Conservation (phyloP, 192 early-diverging fungal species). For the Coemansia aciculifera region DNA sequence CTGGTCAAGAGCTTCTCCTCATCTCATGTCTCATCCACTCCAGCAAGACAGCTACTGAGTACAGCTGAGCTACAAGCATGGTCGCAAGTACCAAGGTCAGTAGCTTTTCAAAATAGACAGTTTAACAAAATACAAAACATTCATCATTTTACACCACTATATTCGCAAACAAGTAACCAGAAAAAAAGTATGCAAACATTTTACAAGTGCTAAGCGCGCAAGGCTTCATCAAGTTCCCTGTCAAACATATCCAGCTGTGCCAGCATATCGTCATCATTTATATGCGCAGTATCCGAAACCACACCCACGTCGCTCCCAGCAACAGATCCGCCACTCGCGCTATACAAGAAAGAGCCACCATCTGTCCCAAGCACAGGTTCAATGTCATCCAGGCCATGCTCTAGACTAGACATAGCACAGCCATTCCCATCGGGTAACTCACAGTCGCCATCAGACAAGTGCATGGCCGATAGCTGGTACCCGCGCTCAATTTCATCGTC, state of each 20-base stretch:
- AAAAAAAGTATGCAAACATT: too few relatives aligned
- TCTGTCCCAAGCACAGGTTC: neutral
- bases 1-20: too few relatives aligned
- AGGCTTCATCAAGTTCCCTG: conserved; percentile 40
- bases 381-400: neutral
- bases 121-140: too few relatives aligned
- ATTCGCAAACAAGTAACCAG: too few relatives aligned
- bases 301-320: neutral
- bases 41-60: too few relatives aligned
- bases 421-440: neutral
- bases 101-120: too few relatives aligned
- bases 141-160: too few relatives aligned
- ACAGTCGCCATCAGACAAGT: neutral
- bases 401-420: too few relatives aligned
- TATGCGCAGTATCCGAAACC: neutral
- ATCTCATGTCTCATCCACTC: too few relatives aligned
- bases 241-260: conserved; percentile 54
- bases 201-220: neutral
- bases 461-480: neutral
- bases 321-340: neutral
- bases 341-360: neutral
- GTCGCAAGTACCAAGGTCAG: too few relatives aligned
- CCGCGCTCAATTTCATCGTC: neutral
- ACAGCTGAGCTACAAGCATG: too few relatives aligned
- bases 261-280: conserved; percentile 21